Evolutionary conservation across 192 early-diverging fungal genomes (phyloP).

Genomic region (Umbelopsis isabellina): DNA sequence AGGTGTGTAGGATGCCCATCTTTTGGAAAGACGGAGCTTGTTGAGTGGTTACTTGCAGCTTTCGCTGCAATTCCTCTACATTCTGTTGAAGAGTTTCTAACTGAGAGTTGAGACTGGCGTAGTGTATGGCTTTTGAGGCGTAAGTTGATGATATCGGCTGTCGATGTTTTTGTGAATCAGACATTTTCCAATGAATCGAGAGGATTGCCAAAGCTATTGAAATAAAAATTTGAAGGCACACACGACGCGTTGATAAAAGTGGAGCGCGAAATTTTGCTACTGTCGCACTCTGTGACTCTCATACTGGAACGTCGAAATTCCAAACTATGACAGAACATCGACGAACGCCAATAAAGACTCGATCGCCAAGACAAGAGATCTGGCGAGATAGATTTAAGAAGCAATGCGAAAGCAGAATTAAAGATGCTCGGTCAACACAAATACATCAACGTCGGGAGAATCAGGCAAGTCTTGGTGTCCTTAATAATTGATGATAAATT

Average conservation of each 20-base stretch:
- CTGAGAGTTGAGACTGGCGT: conserved; percentile 3
- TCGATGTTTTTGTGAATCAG: conserved; percentile 5
- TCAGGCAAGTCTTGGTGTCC: neutral
- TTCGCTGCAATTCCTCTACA: conserved; percentile 4
- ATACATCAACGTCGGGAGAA: conserved; percentile 4
- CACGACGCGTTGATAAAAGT: neutral
- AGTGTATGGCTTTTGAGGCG: conserved; percentile 3
- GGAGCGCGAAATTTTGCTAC: neutral
- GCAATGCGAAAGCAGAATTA: conserved; percentile 3
- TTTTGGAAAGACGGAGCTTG: conserved; percentile 7
- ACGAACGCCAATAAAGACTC: neutral
- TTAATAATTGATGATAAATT: neutral
- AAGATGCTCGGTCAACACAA: conserved; percentile 13
- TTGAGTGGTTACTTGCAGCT: conserved; percentile 11
- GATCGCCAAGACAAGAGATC: neutral
- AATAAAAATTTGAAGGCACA: neutral
- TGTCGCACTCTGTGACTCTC: conserved; percentile 8
- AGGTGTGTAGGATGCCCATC: conserved; percentile 14
- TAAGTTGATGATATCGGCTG: conserved; percentile 9
- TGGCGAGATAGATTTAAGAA: conserved; percentile 19
- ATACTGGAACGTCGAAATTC: neutral
- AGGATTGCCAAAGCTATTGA: neutral
- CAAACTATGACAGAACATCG: conserved; percentile 1
- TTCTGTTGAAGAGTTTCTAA: conserved; percentile 1
- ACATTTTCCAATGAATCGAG: neutral